These are phyloP conservation scores for Aspergillus versicolor DNA, from an alignment of 2,329 filamentous ascomycete species.

Conservation along the genomic window DNA sequence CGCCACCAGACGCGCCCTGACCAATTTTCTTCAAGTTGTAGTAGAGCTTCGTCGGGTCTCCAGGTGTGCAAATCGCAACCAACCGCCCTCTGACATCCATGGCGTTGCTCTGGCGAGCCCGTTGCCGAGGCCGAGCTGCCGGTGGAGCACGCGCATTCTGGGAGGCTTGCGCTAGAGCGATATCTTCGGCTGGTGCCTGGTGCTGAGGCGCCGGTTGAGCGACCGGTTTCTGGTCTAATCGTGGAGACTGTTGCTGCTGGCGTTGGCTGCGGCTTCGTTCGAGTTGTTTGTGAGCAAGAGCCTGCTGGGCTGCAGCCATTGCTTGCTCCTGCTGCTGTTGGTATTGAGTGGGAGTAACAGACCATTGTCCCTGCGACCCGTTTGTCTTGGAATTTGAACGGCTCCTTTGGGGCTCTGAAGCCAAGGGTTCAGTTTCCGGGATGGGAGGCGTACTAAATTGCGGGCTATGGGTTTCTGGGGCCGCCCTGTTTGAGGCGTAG, in stretches of 20 bases:
- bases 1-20: conserved; percentile 93
- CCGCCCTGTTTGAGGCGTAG: conserved; percentile 49
- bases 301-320: conserved; percentile 75
- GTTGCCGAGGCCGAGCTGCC: conserved; percentile 69
- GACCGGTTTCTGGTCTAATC: conserved; percentile 50
- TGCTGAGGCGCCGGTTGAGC: conserved; percentile 31
- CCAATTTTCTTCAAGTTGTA: conserved; percentile 90
- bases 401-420: conserved; percentile 66
- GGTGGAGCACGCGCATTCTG: conserved; percentile 49
- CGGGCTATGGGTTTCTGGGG: conserved; percentile 52
- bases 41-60: conserved; percentile 86
- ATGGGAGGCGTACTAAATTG: conserved; percentile 52
- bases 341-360: conserved; percentile 45
- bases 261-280: conserved; percentile 73
- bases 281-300: conserved; percentile 67
- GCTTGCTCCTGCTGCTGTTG: conserved; percentile 80
- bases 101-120: conserved; percentile 73
- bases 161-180: conserved; percentile 34
- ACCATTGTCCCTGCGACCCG: conserved; percentile 51
- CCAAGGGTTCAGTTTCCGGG: conserved; percentile 56
- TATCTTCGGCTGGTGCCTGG: conserved; percentile 38
- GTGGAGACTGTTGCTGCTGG: conserved; percentile 52
- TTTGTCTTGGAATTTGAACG: conserved; percentile 67
- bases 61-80: conserved; percentile 84
- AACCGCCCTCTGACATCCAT: conserved; percentile 81